Conservation (phyloP, 1,284 basidiomycete genomes). For the Ustilago cynodontis region DNA sequence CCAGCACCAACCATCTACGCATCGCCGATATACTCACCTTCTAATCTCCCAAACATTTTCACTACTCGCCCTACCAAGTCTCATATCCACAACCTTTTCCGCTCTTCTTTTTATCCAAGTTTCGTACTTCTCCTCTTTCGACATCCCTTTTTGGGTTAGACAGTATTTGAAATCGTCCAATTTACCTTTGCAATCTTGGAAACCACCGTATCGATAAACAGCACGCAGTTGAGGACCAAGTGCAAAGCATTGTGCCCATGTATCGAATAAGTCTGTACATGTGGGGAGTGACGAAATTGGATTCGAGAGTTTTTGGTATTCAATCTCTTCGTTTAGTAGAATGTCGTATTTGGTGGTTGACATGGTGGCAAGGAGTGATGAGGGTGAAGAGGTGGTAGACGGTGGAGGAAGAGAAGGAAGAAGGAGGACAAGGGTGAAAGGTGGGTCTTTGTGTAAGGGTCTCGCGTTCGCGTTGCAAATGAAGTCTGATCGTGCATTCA, state of each 20-base stretch:
- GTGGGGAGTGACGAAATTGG: slow-evolving; percentile 56
- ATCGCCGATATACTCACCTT: slow-evolving; percentile 50
- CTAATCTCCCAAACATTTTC: slow-evolving; percentile 94
- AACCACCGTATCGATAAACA: slow-evolving; percentile 85
- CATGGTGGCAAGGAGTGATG: slow-evolving; percentile 5
- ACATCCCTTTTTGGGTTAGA: slow-evolving; percentile 82
- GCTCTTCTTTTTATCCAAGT: slow-evolving; percentile 87
- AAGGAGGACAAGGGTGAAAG: not conserved
- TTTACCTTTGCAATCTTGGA: slow-evolving; percentile 82
- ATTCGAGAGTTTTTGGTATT: slow-evolving; percentile 60
- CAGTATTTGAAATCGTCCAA: slow-evolving; percentile 96
- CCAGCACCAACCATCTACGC: too few species aligned
- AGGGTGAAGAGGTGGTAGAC: not conserved
- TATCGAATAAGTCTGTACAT: slow-evolving; percentile 66
- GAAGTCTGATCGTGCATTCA: not conserved
- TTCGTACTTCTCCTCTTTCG: slow-evolving; percentile 81
- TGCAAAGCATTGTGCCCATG: slow-evolving; percentile 70
- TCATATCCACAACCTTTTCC: slow-evolving; percentile 85
- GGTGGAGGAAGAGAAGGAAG: slow-evolving; percentile 6
- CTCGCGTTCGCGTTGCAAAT: slow-evolving; percentile 31
- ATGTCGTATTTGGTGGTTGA: slow-evolving; percentile 27
- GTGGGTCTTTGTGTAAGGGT: too few species aligned
- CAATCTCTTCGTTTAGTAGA: slow-evolving; percentile 53
- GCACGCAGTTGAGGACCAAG: slow-evolving; percentile 84
- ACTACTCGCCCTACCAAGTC: slow-evolving; percentile 79